A percentile compares a stretch with the other conserved stretches of the same genome.
Evolutionary conservation across 169 alveolate species (phyloP).

Genomic region (Cryptosporidium baileyi): DNA sequence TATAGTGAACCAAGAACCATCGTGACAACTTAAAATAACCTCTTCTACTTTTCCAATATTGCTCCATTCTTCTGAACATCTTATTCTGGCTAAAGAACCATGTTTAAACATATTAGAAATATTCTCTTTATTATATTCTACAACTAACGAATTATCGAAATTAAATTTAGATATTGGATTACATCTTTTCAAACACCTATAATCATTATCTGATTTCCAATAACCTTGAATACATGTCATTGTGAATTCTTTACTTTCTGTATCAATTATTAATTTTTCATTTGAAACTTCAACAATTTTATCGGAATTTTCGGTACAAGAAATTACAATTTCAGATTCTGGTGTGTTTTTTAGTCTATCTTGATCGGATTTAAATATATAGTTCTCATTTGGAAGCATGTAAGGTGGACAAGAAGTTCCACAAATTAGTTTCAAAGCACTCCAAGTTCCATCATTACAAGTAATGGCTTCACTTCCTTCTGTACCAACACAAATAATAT

Average conservation of each 20-base stretch:
- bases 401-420: slow-evolving; percentile 75
- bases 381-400: slow-evolving; percentile 18
- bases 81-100: slow-evolving; percentile 51
- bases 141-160: background rate
- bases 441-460: slow-evolving; percentile 74
- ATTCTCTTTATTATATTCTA: background rate
- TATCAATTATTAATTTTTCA: background rate
- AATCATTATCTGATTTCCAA: slow-evolving; percentile 13
- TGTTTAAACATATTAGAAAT: background rate
- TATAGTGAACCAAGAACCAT: slow-evolving; percentile 24
- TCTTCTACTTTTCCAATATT: background rate
- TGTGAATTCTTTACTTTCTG: slow-evolving; percentile 6
- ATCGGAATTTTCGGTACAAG: slow-evolving; percentile 41
- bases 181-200: slow-evolving; percentile 43
- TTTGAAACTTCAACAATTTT: background rate
- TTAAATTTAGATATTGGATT: background rate
- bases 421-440: slow-evolving; percentile 70
- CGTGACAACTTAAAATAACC: background rate
- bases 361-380: background rate
- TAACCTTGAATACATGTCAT: slow-evolving; percentile 32
- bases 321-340: slow-evolving; percentile 27
- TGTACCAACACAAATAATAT: slow-evolving; percentile 20
- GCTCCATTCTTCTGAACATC: slow-evolving; percentile 56
- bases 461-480: slow-evolving; percentile 61
- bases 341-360: slow-evolving; percentile 30